Evolutionary conservation across 192 early-diverging fungal species (phyloP), one percentile per base, ranked within the genome.

Genomic region (Rhizophagus sp.): DNA sequence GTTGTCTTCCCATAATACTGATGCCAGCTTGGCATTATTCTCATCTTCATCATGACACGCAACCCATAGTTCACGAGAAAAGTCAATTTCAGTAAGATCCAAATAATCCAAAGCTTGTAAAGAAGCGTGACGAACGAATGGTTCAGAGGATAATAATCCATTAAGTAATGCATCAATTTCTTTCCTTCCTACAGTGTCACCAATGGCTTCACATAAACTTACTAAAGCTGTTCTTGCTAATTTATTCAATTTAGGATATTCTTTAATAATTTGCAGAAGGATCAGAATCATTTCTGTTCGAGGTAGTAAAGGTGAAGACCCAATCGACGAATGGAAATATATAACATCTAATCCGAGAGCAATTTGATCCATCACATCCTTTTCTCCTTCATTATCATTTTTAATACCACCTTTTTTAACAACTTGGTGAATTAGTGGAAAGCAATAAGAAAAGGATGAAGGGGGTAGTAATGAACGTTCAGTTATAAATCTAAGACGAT

Each of bases 41-140:
- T 76, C 79, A 57, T 93, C 93, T 0, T 86, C 83, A 81, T 96
- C 95, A 79, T 88, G 90, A 34, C 88, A 87, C 15, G 88, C 84
- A 47, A 91, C 79, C 94, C 94, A 96, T 34, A 96, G 84, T 63
- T 91, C 86, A 15, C 87, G 82, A 39, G 90, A 91, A 83, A 92
- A 93, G 52, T 87, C 85, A 33, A 90, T 88, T 15, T 88, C 78
- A 8, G 91, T 84, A 61, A 90, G 77, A 75, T 91, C 89, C 63
- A 90, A 66, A 27, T 83, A 79, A n/a, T 92, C 89, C 5, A 96
- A 81, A 4, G 88, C 92, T 33, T 88, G 80, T 13, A 95, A 80
- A 39, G 89, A 90, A 24, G 90, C 87, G 66, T 91, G 85, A 9
- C 95, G 88, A 65, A 95, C 92, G 75, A 89, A 83, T 0, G 88